Evolutionary conservation across 441 rosid species (phyloP), one percentile per base, ranked within the genome.

Genomic region (Dalechampia spathulata): DNA sequence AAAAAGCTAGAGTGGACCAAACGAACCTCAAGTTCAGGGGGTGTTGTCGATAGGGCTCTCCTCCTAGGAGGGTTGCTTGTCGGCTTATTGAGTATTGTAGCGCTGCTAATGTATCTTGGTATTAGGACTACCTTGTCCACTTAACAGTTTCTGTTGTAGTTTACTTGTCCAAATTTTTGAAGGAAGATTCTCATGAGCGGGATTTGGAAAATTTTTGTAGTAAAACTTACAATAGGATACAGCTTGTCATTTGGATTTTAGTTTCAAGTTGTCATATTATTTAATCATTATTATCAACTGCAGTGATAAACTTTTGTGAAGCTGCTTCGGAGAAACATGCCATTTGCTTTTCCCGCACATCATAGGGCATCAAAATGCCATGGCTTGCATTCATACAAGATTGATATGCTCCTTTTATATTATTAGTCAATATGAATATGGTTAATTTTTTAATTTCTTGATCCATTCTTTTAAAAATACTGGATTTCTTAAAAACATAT

Each of bases 31-130:
- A 63, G 47, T 12, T 25, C 64, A 4, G 82, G 85, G 90, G 77
- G 74, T 47, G 39, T 55, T 7, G 52, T 81, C 19, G 91, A 85
- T 56, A 75, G 70, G 63, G 80, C 76, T 65, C 82, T 84, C 55
- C 82, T 84, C 55, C 30, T 86, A 22, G 85, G 81, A 53, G 91
- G 96, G 60, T 70, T 83, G 49, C 37, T 83, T 46, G 60, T 86
- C 64, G 78, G 88, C 77, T 58, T 78, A 53, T 62, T 87, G 27
- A 73, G 81, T 30, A 71, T 82, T 62, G 41, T 77, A 38, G 83
- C 78, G 43, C 28, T 82, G 49, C 44, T 83, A 10, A 49, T 80
- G 15, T 70, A 72, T 70, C 61, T 87, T 19, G 80, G 84, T 3
- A 69, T 46, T 58, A 43, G 71, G 64, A 62, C 60, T 14, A 26